A percentile compares a stretch with the other conserved stretches of the same genome.
These are phyloP conservation scores for Ophiostoma sp. DNA, from an alignment of 2,329 filamentous ascomycete species.

Conservation along the genomic window DNA sequence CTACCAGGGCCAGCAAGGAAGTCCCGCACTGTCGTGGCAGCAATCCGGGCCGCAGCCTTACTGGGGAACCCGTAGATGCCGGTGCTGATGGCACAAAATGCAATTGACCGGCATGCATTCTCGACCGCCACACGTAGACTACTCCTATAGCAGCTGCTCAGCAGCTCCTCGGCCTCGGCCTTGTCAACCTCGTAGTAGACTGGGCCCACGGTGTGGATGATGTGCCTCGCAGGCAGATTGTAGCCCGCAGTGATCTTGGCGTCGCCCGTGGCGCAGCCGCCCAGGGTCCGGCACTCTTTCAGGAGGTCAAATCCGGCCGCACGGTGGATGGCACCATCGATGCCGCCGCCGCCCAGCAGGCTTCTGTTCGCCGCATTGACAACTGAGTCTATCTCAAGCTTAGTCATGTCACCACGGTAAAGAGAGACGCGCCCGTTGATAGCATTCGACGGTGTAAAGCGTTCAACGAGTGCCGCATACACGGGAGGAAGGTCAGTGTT, in stretches of 20 bases:
- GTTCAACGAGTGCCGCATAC: neutral
- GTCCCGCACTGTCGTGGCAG: conserved; percentile 52
- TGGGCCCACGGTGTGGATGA: conserved; percentile 90
- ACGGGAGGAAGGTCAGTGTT: neutral
- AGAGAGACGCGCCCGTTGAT: conserved; percentile 68
- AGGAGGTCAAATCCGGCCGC: conserved; percentile 67
- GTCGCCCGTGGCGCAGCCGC: conserved; percentile 68
- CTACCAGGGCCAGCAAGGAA: conserved; percentile 48
- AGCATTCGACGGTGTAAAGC: conserved; percentile 38
- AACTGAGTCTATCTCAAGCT: conserved; percentile 69
- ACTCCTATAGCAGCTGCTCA: conserved; percentile 61
- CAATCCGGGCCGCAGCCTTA: conserved; percentile 63
- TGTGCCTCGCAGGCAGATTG: conserved; percentile 64
- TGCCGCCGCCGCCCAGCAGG: conserved; percentile 82
- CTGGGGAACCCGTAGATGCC: conserved; percentile 86
- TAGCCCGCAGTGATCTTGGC: conserved; percentile 81
- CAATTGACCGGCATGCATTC: conserved; percentile 63
- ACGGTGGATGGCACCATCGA: conserved; percentile 80
- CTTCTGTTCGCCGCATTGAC: conserved; percentile 85
- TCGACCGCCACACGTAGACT: conserved; percentile 67
- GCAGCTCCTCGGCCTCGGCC: conserved; percentile 41
- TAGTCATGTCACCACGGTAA: conserved; percentile 74
- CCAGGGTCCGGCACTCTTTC: conserved; percentile 63
- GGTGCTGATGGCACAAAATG: conserved; percentile 80
- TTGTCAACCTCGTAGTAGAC: conserved; percentile 48